Percentiles rank a stretch among this genome's conserved stretches.
Evolutionary conservation across 257 asterid genomes (phyloP).

Genomic region (Lantana camara): DNA sequence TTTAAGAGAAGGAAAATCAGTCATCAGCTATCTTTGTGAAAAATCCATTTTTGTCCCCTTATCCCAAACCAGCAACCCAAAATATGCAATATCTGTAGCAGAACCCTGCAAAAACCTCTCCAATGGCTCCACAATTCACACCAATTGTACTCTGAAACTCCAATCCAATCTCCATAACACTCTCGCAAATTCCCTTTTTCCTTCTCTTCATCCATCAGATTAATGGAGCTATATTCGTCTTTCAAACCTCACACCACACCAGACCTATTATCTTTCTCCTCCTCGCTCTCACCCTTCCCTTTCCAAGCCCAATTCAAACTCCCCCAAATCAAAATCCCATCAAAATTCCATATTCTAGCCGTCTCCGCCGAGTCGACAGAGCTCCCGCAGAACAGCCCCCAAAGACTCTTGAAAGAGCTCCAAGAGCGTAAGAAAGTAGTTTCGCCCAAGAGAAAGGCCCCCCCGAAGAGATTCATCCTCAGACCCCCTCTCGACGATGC

Average conservation of each 20-base stretch:
- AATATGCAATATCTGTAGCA: conserved; percentile 7
- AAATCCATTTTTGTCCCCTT: conserved; percentile 35
- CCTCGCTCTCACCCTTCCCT: conserved; percentile 65
- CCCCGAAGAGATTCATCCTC: conserved; percentile 79
- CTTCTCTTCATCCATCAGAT: background rate
- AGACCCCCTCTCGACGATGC: conserved; percentile 88
- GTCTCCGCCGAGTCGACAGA: conserved; percentile 79
- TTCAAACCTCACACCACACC: conserved; percentile 52
- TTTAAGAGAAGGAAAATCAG: no score
- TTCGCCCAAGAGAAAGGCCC: conserved; percentile 72
- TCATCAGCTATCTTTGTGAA: background rate
- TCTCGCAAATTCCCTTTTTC: background rate
- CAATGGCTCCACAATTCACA: conserved; percentile 30
- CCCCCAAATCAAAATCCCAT: conserved; percentile 35
- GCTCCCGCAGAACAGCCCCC: conserved; percentile 94
- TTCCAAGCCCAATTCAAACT: conserved; percentile 59
- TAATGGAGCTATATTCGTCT: conserved; percentile 73
- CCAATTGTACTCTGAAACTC: conserved; percentile 1
- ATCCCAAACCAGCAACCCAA: conserved; percentile 28
- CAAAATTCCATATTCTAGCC: conserved; percentile 45
- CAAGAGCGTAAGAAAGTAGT: conserved; percentile 71
- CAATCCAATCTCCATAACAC: conserved; percentile 4
- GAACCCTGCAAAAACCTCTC: conserved; percentile 61
- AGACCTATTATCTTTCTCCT: conserved; percentile 72
- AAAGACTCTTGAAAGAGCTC: conserved; percentile 83